A percentile compares a stretch with the other conserved stretches of the same genome.
Conservation (phyloP, 1,284 basidiomycete genomes). For the Anthracocystis setariae region DNA sequence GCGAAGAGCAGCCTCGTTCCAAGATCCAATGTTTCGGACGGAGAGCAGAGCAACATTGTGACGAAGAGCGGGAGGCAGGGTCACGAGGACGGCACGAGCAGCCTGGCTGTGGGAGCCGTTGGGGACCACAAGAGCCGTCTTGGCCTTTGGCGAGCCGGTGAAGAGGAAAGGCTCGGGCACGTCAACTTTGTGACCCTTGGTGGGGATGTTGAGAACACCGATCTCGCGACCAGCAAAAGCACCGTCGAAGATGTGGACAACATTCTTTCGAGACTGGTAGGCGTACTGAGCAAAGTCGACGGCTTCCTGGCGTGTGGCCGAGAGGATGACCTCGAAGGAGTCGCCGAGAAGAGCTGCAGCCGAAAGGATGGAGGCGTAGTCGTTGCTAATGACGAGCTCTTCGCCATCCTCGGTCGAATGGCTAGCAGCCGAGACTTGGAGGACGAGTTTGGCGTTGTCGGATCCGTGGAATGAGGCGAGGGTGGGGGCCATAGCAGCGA, state of each 20-base stretch:
- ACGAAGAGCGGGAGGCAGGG: slow-evolving; percentile 44
- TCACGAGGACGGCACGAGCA: slow-evolving; percentile 58
- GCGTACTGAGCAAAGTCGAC: slow-evolving; percentile 61
- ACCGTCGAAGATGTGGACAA: slow-evolving; percentile 67
- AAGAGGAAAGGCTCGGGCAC: slow-evolving; percentile 71
- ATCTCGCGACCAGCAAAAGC: slow-evolving; percentile 62
- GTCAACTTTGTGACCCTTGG: slow-evolving; percentile 70
- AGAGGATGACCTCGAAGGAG: slow-evolving; percentile 62
- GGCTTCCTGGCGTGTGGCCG: slow-evolving; percentile 61
- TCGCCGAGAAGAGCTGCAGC: slow-evolving; percentile 59
- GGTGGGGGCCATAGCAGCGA: slow-evolving; percentile 64
- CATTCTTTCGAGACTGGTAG: slow-evolving; percentile 54
- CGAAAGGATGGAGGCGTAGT: slow-evolving; percentile 63
- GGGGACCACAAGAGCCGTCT: slow-evolving; percentile 61
- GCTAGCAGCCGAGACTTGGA: slow-evolving; percentile 64
- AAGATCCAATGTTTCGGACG: slow-evolving; percentile 57
- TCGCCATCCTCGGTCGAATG: slow-evolving; percentile 52
- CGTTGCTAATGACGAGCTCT: slow-evolving; percentile 58
- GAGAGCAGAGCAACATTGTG: slow-evolving; percentile 59
- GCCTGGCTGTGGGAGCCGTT: slow-evolving; percentile 60
- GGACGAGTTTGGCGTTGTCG: slow-evolving; percentile 57
- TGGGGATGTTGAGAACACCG: slow-evolving; percentile 53
- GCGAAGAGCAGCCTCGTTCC: slow-evolving; percentile 59
- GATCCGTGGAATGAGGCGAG: slow-evolving; percentile 48
- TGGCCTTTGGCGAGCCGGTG: slow-evolving; percentile 59